A percentile compares a stretch with the other conserved stretches of the same genome.
These are phyloP conservation scores for Aureobasidium sp. DNA, from an alignment of 2,329 filamentous ascomycete genomes.

Conservation along the genomic window DNA sequence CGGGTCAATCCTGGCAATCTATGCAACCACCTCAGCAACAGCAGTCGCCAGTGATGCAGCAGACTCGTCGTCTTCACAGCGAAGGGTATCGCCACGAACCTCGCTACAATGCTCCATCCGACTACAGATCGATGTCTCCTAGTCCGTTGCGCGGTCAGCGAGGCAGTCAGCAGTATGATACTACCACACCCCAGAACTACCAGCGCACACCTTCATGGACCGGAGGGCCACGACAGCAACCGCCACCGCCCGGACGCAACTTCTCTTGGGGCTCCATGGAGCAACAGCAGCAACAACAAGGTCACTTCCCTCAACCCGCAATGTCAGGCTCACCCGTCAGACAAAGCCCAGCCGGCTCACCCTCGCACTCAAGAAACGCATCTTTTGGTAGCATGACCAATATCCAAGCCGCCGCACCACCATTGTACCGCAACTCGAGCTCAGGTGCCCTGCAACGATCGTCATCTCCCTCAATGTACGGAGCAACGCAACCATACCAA, in stretches of 20 bases:
- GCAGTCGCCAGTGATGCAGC: not conserved
- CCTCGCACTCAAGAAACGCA: not conserved
- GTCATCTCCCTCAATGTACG: not conserved
- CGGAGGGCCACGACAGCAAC: not conserved
- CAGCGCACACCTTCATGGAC: not conserved
- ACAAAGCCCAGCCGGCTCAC: not conserved
- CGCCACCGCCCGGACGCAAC: not conserved
- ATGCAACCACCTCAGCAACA: not conserved
- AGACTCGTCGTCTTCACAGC: conserved; percentile 20
- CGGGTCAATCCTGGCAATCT: conserved; percentile 1
- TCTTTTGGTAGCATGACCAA: conserved; percentile 8
- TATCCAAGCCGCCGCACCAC: not conserved
- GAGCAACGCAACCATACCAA: conserved; percentile 8
- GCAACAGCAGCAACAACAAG: conserved; percentile 6
- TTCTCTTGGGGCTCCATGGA: not conserved
- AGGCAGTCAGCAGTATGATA: conserved; percentile 10
- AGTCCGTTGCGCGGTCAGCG: conserved; percentile 9
- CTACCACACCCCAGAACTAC: not conserved
- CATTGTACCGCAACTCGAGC: not conserved
- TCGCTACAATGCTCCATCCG: not conserved
- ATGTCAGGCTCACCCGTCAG: not conserved
- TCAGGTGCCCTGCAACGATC: not conserved
- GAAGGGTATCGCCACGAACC: conserved; percentile 17
- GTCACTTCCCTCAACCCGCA: not conserved
- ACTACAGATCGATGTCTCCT: conserved; percentile 12